These are phyloP conservation scores for Gossypium aridum DNA, from an alignment of 441 rosid species.

Conservation along the genomic window DNA sequence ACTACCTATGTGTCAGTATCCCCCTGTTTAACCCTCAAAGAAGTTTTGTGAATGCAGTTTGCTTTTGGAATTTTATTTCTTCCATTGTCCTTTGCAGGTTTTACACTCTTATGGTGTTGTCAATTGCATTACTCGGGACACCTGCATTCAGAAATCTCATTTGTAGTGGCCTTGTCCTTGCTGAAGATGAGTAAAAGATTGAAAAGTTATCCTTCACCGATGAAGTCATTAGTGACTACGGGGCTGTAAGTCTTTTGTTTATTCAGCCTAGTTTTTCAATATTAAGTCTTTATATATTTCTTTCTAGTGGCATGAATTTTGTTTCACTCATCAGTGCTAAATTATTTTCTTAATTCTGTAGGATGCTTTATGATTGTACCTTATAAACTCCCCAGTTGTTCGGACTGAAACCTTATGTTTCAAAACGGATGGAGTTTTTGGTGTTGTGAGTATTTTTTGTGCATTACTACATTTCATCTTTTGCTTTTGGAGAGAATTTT, in stretches of 20 bases:
- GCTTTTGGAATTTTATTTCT: slow-evolving; percentile 12
- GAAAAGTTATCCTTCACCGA: slow-evolving; percentile 88
- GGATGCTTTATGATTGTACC: slow-evolving; percentile 95
- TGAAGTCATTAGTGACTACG: slow-evolving; percentile 86
- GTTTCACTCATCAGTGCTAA: slow-evolving; percentile 4
- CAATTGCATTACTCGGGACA: slow-evolving; percentile 91
- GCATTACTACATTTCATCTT: not conserved
- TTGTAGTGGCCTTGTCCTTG: slow-evolving; percentile 97
- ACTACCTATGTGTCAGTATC: not conserved
- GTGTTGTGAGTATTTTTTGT: slow-evolving; percentile 71
- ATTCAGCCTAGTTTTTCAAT: not conserved
- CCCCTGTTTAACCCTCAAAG: not conserved
- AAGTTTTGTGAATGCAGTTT: not conserved
- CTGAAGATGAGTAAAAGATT: slow-evolving; percentile 91
- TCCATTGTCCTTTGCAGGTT: slow-evolving; percentile 44
- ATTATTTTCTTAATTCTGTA: slow-evolving; percentile 22
- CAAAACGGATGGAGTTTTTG: slow-evolving; percentile 83
- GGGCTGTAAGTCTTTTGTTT: slow-evolving; percentile 65
- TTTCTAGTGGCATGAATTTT: not conserved
- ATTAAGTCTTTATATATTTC: not conserved
- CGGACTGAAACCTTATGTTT: slow-evolving; percentile 94
- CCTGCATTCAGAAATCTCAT: slow-evolving; percentile 92
- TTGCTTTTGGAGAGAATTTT: slow-evolving; percentile 9
- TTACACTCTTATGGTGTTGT: slow-evolving; percentile 96
- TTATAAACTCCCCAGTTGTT: slow-evolving; percentile 96